These are phyloP conservation scores for Phytophthora idaei DNA, from an alignment of 352 stramenopile species.

Conservation along the genomic window DNA sequence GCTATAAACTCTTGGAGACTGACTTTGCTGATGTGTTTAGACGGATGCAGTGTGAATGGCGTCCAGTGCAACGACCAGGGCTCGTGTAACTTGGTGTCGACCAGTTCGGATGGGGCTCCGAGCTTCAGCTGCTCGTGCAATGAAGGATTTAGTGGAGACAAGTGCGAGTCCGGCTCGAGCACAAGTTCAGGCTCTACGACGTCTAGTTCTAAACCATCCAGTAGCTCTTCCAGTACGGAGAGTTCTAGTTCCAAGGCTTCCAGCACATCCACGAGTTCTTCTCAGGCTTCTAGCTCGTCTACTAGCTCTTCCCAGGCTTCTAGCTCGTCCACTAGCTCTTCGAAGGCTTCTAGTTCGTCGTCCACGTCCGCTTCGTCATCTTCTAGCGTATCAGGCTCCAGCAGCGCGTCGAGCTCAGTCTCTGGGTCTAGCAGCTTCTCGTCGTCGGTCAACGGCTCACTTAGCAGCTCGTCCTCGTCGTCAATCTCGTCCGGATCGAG, in stretches of 20 bases:
- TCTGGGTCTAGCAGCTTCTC: conserved; percentile 22
- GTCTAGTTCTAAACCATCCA: conserved; percentile 11
- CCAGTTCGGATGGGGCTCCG: conserved; percentile 31
- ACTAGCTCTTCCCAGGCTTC: conserved; percentile 17
- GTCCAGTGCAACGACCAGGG: conserved; percentile 76
- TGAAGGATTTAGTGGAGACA: conserved; percentile 70
- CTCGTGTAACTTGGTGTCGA: conserved; percentile 50
- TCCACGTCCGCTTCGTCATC: conserved; percentile 15
- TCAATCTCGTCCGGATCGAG: conserved; percentile 10
- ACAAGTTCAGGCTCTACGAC: conserved; percentile 14
- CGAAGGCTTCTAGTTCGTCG: conserved; percentile 15
- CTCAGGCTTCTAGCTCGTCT: conserved; percentile 2
- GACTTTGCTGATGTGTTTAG: conserved; percentile 21
- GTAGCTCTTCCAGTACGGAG: background rate
- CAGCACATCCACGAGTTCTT: conserved; percentile 3
- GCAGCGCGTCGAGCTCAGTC: conserved; percentile 12
- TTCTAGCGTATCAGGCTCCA: conserved; percentile 20
- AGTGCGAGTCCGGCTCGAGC: conserved; percentile 43
- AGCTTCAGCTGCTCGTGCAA: conserved; percentile 70
- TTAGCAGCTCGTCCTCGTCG: conserved; percentile 28
- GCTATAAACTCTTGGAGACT: background rate
- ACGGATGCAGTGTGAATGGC: conserved; percentile 45
- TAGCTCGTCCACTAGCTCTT: conserved; percentile 13
- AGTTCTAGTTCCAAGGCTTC: conserved; percentile 8
- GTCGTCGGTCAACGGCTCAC: conserved; percentile 26